Evolutionary conservation across 345 rosid genomes (phyloP), one percentile per base, ranked within the genome.

Genomic region (Citrus reticulata): DNA sequence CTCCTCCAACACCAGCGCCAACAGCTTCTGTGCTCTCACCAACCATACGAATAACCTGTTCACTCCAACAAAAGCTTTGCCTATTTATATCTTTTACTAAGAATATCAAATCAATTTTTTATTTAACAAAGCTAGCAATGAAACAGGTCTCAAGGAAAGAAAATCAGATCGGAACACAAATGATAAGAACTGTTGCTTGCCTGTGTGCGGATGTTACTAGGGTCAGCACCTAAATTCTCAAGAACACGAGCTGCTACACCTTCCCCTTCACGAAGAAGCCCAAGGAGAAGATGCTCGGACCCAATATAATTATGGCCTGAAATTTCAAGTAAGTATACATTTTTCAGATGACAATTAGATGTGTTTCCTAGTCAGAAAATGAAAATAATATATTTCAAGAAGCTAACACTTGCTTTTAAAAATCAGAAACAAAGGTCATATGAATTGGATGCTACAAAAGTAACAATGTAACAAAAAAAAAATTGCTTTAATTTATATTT

Each of bases 161-260:
- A 39, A 24, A 77, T 30, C n/a, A 58, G 74, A 73, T 62, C 20
- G 8, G 66, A 29, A 61, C 32, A 71, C 42, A 34, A 71, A 40
- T 39, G 57, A n/a, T 13, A 71, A 17, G n/a, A 77, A 32, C 35
- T 4, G 79, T n/a, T 60, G 37, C 85, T 88, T 86, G 84, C 99
- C 97, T 97, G 99, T 4, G 98, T 90, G 68, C 98, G 95, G 67
- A 97, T 97, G 82, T 94, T 92, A 83, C 92, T 85, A 16, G 97
- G 91, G 72, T 94, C 99, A 83, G 92, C 95, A 76, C 98, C 97
- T 82, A 94, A 86, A 87, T 90, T 94, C 91, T 97, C 98, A 67
- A 97, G 90, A 82, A 94, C 98, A 85, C 98, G 97, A 30, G 97
- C 99, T 27, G 99, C 98, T 59, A 97, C 98, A 81, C 99, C 99